A percentile compares a stretch with the other conserved stretches of the same genome.
phyloP scores from a whole-genome alignment of 2,329 filamentous ascomycete genomes.

The Aschersonia sp. region DNA sequence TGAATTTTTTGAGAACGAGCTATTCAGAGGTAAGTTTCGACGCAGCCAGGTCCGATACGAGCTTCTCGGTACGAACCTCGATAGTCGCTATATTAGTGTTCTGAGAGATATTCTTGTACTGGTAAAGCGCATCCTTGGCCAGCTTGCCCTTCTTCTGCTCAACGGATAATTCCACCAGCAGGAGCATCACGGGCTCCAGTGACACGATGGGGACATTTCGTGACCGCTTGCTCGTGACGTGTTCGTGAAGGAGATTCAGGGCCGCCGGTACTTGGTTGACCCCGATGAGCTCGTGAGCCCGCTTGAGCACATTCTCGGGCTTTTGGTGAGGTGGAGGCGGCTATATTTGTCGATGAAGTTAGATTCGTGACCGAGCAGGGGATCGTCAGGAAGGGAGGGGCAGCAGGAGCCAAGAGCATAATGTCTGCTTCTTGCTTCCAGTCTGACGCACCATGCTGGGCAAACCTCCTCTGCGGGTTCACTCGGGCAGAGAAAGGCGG shows the following conservation, averaged over 20 bases:
- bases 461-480: slow-evolving; percentile 31
- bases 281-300: slow-evolving; percentile 96
- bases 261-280: slow-evolving; percentile 88
- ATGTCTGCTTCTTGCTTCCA: slow-evolving; percentile 3
- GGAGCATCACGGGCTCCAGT: slow-evolving; percentile 94
- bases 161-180: slow-evolving; percentile 91
- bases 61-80: slow-evolving; percentile 44
- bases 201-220: slow-evolving; percentile 94
- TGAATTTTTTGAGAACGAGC: slow-evolving; percentile 94
- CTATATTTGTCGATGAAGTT: slow-evolving; percentile 27
- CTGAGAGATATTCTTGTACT: slow-evolving; percentile 99
- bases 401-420: slow-evolving; percentile 14
- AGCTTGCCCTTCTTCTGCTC: slow-evolving; percentile 96
- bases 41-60: not conserved
- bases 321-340: slow-evolving; percentile 94
- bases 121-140: slow-evolving; percentile 96
- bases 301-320: slow-evolving; percentile 98
- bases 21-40: slow-evolving; percentile 15
- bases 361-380: not conserved
- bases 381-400: slow-evolving; percentile 5
- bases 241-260: slow-evolving; percentile 90
- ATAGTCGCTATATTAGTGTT: slow-evolving; percentile 98
- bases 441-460: slow-evolving; percentile 32
- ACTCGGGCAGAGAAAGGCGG: slow-evolving; percentile 21
- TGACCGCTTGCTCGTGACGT: slow-evolving; percentile 96